Base-by-base conservation (phyloP, 2,329 filamentous ascomycete genomes). In the Dryadomyces quercus-mongolicae region DNA sequence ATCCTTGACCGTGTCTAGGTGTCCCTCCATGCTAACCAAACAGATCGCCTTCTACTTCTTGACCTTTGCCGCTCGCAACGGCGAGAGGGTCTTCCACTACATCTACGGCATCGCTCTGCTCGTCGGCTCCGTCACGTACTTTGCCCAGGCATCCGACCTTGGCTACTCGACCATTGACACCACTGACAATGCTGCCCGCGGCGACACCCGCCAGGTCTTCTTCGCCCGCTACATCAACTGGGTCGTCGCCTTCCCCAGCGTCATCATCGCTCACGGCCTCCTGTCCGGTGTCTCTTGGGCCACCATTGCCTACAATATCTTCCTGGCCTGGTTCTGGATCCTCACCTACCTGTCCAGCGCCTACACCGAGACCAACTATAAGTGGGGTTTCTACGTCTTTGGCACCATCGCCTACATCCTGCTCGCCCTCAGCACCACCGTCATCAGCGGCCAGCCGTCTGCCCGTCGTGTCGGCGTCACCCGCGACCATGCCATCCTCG, bases 321-420 rank as follows among this genome's bases (percentile, higher is more conserved):
- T 68, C 58, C 65, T 78, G 22, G 61, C 71, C 13, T 77, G 75
- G 75, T 68, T 68, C 61, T 80, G 77, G 74, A 61, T 78, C 57
- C 60, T 78, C 60, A 66, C 68, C 21, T 79, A 78, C 62, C 70
- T 80, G 34, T 67, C 71, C 52, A 68, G 67, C 21, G 74, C 76
- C 52, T 74, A 71, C 64, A 76, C 74, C 3, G 55, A 61, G 7
- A 71, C 70, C 49, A 69, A 66, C 60, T 80, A 80, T 66, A 79
- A 78, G 65, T 80, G 77, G 77, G 78, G 77, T 6, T 81, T 78
- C 69, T 80, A 67, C 61, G 71, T 66, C 57, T 77, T 78, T 55
- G 77, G 76, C 58, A 74, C 72, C 15, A 57, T 72, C 16, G 72
- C 74, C 43, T 76, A 68, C 55, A 42, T 73, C 7, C 65, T 74